Percentiles rank a stretch among this genome's conserved stretches.
Conservation (phyloP, 768 basidiomycete genomes). For the Russula abietina region DNA sequence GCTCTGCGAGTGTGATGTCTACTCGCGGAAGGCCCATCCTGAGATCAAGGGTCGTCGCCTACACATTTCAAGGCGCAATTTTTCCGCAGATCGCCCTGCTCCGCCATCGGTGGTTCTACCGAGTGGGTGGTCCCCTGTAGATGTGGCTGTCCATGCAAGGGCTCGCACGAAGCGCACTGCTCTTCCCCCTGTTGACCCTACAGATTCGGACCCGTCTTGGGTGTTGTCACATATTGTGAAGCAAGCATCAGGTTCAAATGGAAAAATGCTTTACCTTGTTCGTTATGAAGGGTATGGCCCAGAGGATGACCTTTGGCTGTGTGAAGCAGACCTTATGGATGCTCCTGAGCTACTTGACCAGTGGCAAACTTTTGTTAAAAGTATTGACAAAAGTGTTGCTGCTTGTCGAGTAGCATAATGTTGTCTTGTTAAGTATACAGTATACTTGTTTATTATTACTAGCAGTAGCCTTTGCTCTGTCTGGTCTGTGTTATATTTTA, state of each 20-base stretch:
- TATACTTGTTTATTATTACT: background rate
- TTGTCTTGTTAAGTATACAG: background rate
- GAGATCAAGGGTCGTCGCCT: conserved; percentile 35
- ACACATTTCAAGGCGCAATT: conserved; percentile 30
- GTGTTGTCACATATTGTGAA: conserved; percentile 32
- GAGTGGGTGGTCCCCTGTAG: conserved; percentile 26
- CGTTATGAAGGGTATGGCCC: conserved; percentile 32
- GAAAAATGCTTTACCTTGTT: conserved; percentile 25
- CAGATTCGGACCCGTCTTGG: conserved; percentile 26
- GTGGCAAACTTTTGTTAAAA: conserved; percentile 25
- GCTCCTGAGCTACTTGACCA: conserved; percentile 26
- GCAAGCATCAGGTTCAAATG: conserved; percentile 22
- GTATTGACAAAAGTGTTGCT: conserved; percentile 20
- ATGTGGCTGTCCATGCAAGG: conserved; percentile 10
- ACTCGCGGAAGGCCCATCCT: conserved; percentile 54
- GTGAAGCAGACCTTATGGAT: conserved; percentile 25
- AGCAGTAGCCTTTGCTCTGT: too few relatives aligned
- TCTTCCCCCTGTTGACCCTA: conserved; percentile 23
- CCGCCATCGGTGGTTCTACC: conserved; percentile 28
- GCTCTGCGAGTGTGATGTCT: conserved; percentile 79
- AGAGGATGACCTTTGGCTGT: conserved; percentile 29
- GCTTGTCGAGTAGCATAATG: background rate
- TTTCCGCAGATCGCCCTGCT: conserved; percentile 23
- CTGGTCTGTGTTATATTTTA: too few relatives aligned
- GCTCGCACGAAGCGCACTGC: conserved; percentile 13